Base-by-base conservation (phyloP, 495 filamentous ascomycete genomes). In the Neurospora cerealis region DNA sequence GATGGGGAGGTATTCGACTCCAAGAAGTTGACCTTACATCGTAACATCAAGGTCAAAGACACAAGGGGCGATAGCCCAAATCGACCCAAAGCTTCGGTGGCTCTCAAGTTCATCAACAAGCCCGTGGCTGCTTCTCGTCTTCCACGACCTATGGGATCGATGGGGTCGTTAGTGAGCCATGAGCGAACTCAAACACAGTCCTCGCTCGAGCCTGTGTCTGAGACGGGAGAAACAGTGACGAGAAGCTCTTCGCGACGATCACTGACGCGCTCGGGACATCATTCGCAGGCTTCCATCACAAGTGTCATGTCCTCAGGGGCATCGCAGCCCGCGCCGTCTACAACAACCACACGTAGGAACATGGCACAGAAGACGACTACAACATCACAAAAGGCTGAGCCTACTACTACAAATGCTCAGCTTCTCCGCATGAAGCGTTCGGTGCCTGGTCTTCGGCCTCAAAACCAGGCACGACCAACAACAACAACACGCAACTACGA, bases 191-290 rank as follows among this genome's bases (percentile, higher is more conserved):
- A 92, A 62, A 85, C 87, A 13, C 88, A 88, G 77, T 91, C 93
- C n/a, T 91, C 89, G 3, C 86, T 99, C 11, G 96, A 97, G 75
- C 95, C 95, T 39, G 94, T 98, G 2, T 97, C 93, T 46, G 96
- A 98, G 82, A 93, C 90, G 72, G 95, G 94, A 72, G 93, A 90
- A 36, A 89, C 92, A 38, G 86, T 92, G 74, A 85, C 84, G 54
- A 62, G 54, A 13, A 62, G 28, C 5, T 24, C 83, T 83, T 66
- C 82, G 44, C 82, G 88, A 39, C 86, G 90, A 74, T 87, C 91
- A 39, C 87, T 89, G 72, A 92, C 91, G 7, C 88, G 90, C 71
- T 82, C 92, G 37, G 88, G 86, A n/a, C 89, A 93, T 81, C 86
- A 88, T 37, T 83, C 89, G 39, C 88, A 93, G 73, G 89, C 91